These are phyloP conservation scores for Phyllosticta citriasiana DNA, from an alignment of 2,329 filamentous ascomycete species.

Conservation along the genomic window DNA sequence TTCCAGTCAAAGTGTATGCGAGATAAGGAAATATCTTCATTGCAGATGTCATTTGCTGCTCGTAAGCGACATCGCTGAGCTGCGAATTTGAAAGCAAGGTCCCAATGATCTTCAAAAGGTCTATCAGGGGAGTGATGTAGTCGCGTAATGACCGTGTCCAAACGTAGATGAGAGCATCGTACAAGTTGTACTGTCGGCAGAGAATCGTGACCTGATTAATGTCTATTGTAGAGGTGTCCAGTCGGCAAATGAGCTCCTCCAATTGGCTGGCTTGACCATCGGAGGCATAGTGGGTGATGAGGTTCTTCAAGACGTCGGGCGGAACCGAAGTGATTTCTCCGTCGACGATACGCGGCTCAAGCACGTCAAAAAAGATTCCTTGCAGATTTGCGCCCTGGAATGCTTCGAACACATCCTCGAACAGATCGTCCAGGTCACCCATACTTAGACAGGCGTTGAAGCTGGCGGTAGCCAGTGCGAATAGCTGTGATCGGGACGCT, in stretches of 20 bases:
- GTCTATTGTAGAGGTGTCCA: constrained; percentile 84
- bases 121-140: constrained; percentile 82
- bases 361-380: constrained; percentile 72
- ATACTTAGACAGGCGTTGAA: constrained; percentile 76
- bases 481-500: constrained; percentile 50
- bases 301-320: constrained; percentile 72
- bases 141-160: constrained; percentile 89
- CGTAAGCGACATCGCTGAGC: constrained; percentile 47
- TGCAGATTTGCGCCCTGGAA: constrained; percentile 69
- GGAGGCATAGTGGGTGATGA: constrained; percentile 71
- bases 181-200: constrained; percentile 85
- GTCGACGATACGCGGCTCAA: constrained; percentile 82
- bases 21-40: constrained; percentile 92
- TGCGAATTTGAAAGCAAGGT: constrained; percentile 46
- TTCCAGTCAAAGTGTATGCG: constrained; percentile 80
- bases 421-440: constrained; percentile 70
- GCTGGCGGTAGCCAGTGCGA: constrained; percentile 70
- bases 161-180: constrained; percentile 91
- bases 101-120: constrained; percentile 58
- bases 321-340: constrained; percentile 65
- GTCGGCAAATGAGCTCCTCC: constrained; percentile 89
- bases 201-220: constrained; percentile 84
- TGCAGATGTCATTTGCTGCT: constrained; percentile 58
- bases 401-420: constrained; percentile 82
- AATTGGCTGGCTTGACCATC: constrained; percentile 67